Conservation (phyloP, 495 filamentous ascomycete genomes). For the Apodospora peruviana region DNA sequence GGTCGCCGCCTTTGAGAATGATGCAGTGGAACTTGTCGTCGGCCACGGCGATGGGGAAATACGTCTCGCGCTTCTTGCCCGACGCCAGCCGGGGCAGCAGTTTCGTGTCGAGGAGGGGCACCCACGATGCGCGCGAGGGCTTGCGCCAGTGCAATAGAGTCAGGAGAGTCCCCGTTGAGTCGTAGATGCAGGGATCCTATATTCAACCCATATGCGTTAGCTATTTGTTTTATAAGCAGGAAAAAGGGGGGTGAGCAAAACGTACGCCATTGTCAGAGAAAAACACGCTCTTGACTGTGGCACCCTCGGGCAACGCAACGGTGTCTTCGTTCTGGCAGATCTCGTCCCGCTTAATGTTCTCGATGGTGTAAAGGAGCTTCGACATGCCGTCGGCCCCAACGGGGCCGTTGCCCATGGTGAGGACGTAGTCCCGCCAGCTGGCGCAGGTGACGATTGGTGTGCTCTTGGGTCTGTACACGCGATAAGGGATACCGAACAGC, state of each 20-base stretch:
- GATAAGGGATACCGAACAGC: slow-evolving; percentile 81
- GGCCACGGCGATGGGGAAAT: slow-evolving; percentile 94
- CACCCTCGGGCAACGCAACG: slow-evolving; percentile 71
- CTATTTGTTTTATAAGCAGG: slow-evolving; percentile 9
- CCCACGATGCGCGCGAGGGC: slow-evolving; percentile 80
- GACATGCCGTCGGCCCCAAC: slow-evolving; percentile 70
- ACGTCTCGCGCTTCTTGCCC: slow-evolving; percentile 80
- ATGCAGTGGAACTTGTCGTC: slow-evolving; percentile 95
- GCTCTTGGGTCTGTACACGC: slow-evolving; percentile 86
- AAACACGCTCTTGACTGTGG: slow-evolving; percentile 72
- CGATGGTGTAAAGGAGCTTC: slow-evolving; percentile 76
- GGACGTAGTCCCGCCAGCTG: slow-evolving; percentile 87
- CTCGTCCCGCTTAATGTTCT: slow-evolving; percentile 91
- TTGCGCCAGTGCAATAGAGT: slow-evolving; percentile 87
- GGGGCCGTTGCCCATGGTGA: slow-evolving; percentile 89
- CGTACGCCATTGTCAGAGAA: slow-evolving; percentile 82
- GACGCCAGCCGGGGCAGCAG: slow-evolving; percentile 72
- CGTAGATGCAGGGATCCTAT: slow-evolving; percentile 89
- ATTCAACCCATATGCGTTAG: neutral
- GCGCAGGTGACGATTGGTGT: slow-evolving; percentile 84
- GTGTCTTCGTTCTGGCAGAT: slow-evolving; percentile 87
- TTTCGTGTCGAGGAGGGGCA: slow-evolving; percentile 85
- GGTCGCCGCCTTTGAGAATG: slow-evolving; percentile 92
- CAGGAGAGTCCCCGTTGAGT: slow-evolving; percentile 78
- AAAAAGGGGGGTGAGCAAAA: neutral